Conservation (phyloP, 805 yeast genomes). For the Cyberlindnera mycetangii region DNA sequence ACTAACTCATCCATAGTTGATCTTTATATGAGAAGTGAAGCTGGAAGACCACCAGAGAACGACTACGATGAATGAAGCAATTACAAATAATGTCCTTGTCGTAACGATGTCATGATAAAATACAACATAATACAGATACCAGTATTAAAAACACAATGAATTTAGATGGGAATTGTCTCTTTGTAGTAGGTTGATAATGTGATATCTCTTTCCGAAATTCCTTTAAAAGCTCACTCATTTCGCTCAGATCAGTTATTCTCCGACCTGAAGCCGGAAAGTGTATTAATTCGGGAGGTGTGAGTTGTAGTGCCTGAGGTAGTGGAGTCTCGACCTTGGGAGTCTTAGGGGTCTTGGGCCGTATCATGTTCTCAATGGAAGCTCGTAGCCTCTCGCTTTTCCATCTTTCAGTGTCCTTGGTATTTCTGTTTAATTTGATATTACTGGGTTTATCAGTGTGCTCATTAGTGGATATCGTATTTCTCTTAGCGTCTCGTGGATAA, state of each 20-base stretch:
- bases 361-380: conserved; percentile 4
- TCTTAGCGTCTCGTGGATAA: not conserved
- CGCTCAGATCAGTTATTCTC: conserved; percentile 1
- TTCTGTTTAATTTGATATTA: no score
- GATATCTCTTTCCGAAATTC: conserved; percentile 7
- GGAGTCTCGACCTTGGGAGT: not conserved
- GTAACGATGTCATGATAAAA: conserved; percentile 4
- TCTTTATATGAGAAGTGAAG: conserved; percentile 79
- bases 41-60: conserved; percentile 77
- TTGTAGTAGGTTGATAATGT: no score
- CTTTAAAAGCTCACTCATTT: conserved; percentile 2
- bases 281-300: not conserved
- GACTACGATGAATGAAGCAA: conserved; percentile 73
- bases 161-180: not conserved
- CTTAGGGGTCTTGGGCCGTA: not conserved
- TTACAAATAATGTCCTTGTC: not conserved
- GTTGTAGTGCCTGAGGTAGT: not conserved
- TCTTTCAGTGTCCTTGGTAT: not conserved
- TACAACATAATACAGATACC: conserved; percentile 2
- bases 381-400: conserved; percentile 4
- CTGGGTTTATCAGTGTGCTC: not conserved
- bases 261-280: not conserved
- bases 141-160: not conserved
- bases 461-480: not conserved
- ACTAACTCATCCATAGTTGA: conserved; percentile 42